Base-by-base conservation (phyloP, 2,329 filamentous ascomycete genomes). In the Aspergillus novofumigatus region DNA sequence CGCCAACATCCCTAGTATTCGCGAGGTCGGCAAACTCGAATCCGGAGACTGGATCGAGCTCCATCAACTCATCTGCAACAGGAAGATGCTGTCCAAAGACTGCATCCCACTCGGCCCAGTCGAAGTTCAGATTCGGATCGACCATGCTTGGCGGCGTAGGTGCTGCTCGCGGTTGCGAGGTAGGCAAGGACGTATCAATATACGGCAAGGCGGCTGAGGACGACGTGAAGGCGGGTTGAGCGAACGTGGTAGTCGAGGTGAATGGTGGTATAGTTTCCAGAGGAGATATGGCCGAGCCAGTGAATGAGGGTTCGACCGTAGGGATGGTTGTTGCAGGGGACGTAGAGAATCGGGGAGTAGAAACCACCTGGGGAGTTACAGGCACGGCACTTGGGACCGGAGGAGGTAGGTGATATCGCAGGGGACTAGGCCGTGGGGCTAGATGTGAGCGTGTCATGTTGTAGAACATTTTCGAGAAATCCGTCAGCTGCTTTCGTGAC, bases 21-120 rank as follows among this genome's bases (percentile, higher is more conserved):
- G 63, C 65, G 21, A 70, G 50, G 58, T 72, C 67, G 7, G 66
- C 63, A 56, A 73, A 69, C 26, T 73, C 72, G 41, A 74, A 61
- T 2, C 71, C 71, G 1, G 68, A 59, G 8, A 74, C 69, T 3
- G 73, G 70, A 52, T 78, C 75, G 14, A 77, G 58, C 55, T 77
- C 75, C 72, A 77, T 76, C 11, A 76, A 57, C 38, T 77, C 75
- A 57, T 77, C 75, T 0, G 75, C 71, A 20, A 78, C 73, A 14
- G 74, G 74, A 11, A 78, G 64, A 57, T 78, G 76, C 54, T 78
- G 76, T 1, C 77, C 77, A 52, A 80, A 80, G 2, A 79, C 76
- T 6, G 77, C 74, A 53, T 80, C 77, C 77, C 77, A 80, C 61
- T 77, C 72, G 53, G 79, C 77, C 77, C 77, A 80, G 63, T 80